A percentile compares a stretch with the other conserved stretches of the same genome.
Evolutionary conservation across 2,329 filamentous ascomycete genomes (phyloP).

Genomic region (Neofusicoccum kwambonambiense): DNA sequence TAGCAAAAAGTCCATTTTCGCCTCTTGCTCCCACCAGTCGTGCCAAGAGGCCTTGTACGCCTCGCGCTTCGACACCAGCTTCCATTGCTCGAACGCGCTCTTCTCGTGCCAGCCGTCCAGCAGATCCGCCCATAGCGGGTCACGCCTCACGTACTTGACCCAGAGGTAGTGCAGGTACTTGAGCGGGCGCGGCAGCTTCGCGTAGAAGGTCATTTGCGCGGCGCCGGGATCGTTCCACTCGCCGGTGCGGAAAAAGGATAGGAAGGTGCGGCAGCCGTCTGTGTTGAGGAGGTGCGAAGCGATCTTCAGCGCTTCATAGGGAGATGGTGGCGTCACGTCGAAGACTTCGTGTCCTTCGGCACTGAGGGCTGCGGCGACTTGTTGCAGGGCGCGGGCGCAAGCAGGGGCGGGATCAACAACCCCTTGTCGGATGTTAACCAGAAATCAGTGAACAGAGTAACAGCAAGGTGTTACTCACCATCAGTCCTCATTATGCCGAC

Average conservation of each 20-base stretch:
- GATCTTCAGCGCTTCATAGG: constrained; percentile 65
- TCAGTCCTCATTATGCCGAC: constrained; percentile 79
- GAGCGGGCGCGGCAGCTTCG: constrained; percentile 68
- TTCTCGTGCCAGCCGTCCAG: constrained; percentile 72
- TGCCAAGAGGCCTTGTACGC: constrained; percentile 76
- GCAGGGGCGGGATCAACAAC: constrained; percentile 87
- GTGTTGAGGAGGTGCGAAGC: constrained; percentile 79
- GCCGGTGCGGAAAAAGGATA: constrained; percentile 70
- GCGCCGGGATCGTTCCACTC: constrained; percentile 81
- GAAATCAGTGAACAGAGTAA: constrained; percentile 23
- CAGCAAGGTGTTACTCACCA: constrained; percentile 35
- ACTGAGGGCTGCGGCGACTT: constrained; percentile 66
- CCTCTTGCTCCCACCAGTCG: constrained; percentile 74
- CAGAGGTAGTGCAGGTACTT: constrained; percentile 87
- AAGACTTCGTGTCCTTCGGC: constrained; percentile 73
- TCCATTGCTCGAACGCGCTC: constrained; percentile 76
- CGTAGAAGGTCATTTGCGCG: constrained; percentile 70
- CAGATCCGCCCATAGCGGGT: constrained; percentile 75
- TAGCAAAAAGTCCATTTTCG: constrained; percentile 72
- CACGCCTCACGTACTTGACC: constrained; percentile 77
- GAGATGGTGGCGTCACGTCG: constrained; percentile 64
- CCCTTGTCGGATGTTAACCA: constrained; percentile 27
- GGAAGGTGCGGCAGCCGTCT: constrained; percentile 79
- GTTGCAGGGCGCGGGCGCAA: constrained; percentile 72
- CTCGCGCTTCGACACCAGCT: constrained; percentile 74